Base-by-base conservation (phyloP, 2,329 filamentous ascomycete species). In the Aspergillus sp. region DNA sequence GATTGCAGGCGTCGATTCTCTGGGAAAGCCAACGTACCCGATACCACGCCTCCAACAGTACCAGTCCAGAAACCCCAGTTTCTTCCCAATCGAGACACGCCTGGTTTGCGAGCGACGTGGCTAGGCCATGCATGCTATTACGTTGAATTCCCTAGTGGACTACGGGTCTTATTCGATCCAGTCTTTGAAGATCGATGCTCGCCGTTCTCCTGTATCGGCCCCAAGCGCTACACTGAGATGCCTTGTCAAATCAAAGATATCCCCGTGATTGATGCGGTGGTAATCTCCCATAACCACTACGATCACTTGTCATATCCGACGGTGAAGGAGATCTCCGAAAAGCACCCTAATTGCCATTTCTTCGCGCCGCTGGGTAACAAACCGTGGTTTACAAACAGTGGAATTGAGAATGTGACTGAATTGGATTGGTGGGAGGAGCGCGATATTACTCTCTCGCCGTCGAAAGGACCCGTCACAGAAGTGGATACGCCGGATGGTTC, bases 41-140 rank as follows among this genome's bases (percentile, higher is more conserved):
- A 87, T 59, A 82, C 82, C 5, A 77, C 76, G 7, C 76, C 78
- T 27, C 80, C 83, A 7, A 82, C 82, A 0, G 80, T 93, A 7
- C 70, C 79, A 2, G 79, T 91, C 12, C 77, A 75, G 47, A 78
- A 77, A 51, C 86, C 88, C 0, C 60, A 73, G 4, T 91, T 91
- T 65, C 74, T 87, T 7, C 67, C 79, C 1, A 71, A 72, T 9
- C 79, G 86, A 46, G 67, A 75, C 4, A 79, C 77, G 2, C 53
- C 68, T 12, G 74, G 78, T 36, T 76, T 97, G 27, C 82, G 89
- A 45, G 87, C 90, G 32, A 97, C 91, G 36, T 96, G 91, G 91
- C 81, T 97, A 2, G 91, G 91, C 33, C 91, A 97, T 66, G 90
- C 91, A 3, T 95, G 89, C 72, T 95, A 89, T 72, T 90, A 88